These are phyloP conservation scores for Arabidopsis lyrata DNA, from an alignment of 441 rosid species.

Conservation along the genomic window DNA sequence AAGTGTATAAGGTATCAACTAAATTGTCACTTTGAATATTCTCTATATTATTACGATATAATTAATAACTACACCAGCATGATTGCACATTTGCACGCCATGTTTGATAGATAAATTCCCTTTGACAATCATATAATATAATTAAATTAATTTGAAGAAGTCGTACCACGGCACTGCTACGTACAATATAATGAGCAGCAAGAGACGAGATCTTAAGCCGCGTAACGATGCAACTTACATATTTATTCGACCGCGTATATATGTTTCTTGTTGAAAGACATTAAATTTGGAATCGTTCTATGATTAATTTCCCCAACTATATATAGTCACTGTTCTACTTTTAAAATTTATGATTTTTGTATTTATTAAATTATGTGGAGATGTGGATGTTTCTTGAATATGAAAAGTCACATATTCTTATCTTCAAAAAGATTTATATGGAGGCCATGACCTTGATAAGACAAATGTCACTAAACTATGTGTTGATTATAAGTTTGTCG, in stretches of 20 bases:
- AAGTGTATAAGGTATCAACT: conserved; percentile 15
- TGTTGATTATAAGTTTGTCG: conserved; percentile 25
- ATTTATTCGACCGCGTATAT: conserved; percentile 46
- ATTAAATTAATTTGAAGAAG: conserved; percentile 27
- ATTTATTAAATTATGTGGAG: conserved; percentile 29
- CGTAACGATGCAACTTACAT: conserved; percentile 35
- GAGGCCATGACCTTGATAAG: conserved; percentile 31
- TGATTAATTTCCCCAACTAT: conserved; percentile 38
- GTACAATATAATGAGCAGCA: conserved; percentile 15
- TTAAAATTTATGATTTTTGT: conserved; percentile 23
- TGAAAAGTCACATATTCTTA: conserved; percentile 40
- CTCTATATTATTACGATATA: background rate
- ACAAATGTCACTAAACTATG: conserved; percentile 37
- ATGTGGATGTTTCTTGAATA: conserved; percentile 34
- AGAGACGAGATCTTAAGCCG: conserved; percentile 23
- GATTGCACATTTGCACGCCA: conserved; percentile 33
- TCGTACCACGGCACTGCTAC: conserved; percentile 38
- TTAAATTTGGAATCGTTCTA: conserved; percentile 38
- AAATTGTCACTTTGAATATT: conserved; percentile 21
- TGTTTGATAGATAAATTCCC: conserved; percentile 18
- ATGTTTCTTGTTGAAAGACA: conserved; percentile 40
- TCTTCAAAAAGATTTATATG: conserved; percentile 37
- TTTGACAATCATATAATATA: conserved; percentile 1
- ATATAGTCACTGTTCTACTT: conserved; percentile 35
- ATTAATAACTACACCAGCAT: background rate